Base-by-base conservation (phyloP, 164 flowering plant species). In the Nymphaea colorata region DNA sequence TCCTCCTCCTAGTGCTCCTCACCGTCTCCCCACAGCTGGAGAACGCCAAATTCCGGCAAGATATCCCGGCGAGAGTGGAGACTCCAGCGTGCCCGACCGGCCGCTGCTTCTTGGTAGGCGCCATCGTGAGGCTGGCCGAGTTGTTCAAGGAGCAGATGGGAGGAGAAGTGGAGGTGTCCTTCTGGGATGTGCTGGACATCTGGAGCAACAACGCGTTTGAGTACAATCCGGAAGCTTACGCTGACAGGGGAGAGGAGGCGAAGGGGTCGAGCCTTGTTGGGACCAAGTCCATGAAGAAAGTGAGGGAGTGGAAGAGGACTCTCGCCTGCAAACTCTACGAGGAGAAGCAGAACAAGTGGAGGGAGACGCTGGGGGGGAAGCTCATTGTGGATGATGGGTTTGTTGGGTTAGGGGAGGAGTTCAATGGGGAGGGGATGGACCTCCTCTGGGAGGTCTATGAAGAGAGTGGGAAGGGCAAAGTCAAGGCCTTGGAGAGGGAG, bases 291-390 rank as follows among this genome's bases (percentile, higher is more conserved):
- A 85, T 84, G 93, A 85, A 90, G 80, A 83, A 68, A 67, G 94
- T 85, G 43, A 93, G 82, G 59, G 97, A 91, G 68, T 94, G 98
- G 98, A 85, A 77, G 74, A 82, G 92, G 73, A 91, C 98, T 3
- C 55, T 94, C 64, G 98, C 95, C 0, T 88, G 97, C 80, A 91
- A 89, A 82, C 89, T 94, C 6, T 94, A 82, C 42, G 96, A 94
- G 71, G 98, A 94, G 70, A 71, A 93, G 59, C 83, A 86, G 74
- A 86, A 77, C 64, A 61, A 61, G 64, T 61, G 64, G 64, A 61
- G 64, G n/a, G 64, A 61, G 64, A 61, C 64, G 7, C 42, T 61
- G 18, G 64, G 64, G 7, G 64, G 64, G 18, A 61, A 61, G 18
- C 64, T 61, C 10, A 61, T 61, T 4, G 64, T 61, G 69, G 44